Evolutionary conservation across 164 flowering plant species (phyloP), one percentile per base, ranked within the genome.

Genomic region (Vitis rotundifolia): DNA sequence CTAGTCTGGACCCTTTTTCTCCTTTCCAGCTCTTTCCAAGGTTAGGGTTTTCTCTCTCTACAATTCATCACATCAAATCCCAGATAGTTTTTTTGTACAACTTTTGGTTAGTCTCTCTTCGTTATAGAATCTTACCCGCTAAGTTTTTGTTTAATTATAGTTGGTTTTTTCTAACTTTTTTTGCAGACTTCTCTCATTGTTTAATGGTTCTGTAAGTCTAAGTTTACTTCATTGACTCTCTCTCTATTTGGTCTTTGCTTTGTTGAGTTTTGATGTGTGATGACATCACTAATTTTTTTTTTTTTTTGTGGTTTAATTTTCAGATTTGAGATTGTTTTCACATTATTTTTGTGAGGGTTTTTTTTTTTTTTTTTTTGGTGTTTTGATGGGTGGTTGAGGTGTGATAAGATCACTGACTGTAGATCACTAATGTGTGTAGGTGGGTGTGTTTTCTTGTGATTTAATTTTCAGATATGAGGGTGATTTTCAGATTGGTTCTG

Each of bases 101-200:
- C 44, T 37, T 37, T 37, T 37, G 44, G 44, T 6, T 37, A 37
- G 44, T 37, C 7, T 37, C 44, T 37, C 44, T 6, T 37, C 44
- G 44, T 65, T 63, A 28, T 55, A 54, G 73, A 76, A 74, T 64
- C 78, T 81, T 76, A 66, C 72, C 77, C 18, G 67, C 60, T 56
- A 76, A 78, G 77, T 61, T 49, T 31, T 61, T 37, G 28, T 37
- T 52, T 59, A 54, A 44, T 64, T 31, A 47, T 57, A 19, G 28
- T 26, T 44, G 61, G 9, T 15, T 11, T 19, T 16, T 52, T 14
- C 2, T 15, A 13, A 31, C 64, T 66, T 65, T 22, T 49, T 65
- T 55, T 52, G 57, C n/a, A 49, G 63, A 73, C 63, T 57, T 68
- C 47, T 19, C 22, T 15, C 44, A 37, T 37, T 37, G 44, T 37